phyloP scores from a whole-genome alignment of 495 filamentous ascomycete genomes.

The Xylona heveae region DNA sequence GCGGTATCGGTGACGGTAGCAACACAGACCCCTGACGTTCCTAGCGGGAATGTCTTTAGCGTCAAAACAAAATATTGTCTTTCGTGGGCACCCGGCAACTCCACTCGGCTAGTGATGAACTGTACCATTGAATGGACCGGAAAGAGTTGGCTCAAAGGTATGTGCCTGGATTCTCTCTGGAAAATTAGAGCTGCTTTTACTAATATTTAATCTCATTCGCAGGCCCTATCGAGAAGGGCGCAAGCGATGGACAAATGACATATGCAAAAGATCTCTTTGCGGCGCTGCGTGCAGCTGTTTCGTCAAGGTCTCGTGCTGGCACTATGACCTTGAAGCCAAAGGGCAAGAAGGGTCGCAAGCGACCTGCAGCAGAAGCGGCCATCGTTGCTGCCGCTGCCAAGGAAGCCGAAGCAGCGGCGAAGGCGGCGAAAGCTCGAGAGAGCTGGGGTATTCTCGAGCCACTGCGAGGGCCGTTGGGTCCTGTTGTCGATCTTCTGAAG shows the following conservation, averaged over 20 bases:
- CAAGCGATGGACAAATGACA: constrained; percentile 67
- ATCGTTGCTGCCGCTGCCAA: constrained; percentile 21
- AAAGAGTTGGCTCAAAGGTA: constrained; percentile 97
- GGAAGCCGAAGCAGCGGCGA: constrained; percentile 12
- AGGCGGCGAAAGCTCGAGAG: constrained; percentile 11
- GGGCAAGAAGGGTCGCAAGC: constrained; percentile 23
- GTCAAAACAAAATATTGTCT: constrained; percentile 90
- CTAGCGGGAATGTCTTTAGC: constrained; percentile 75
- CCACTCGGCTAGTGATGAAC: constrained; percentile 63
- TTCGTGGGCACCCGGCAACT: constrained; percentile 69
- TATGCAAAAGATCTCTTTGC: constrained; percentile 61
- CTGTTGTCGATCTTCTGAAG: constrained; percentile 44
- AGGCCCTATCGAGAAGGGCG: constrained; percentile 91
- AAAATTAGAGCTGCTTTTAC: constrained; percentile 2
- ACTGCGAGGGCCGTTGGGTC: constrained; percentile 43
- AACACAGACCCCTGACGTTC: constrained; percentile 89
- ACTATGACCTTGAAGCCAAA: constrained; percentile 17
- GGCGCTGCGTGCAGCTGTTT: constrained; percentile 49
- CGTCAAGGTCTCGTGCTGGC: constrained; percentile 31
- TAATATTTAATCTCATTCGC: constrained; percentile 5
- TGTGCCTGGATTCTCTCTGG: constrained; percentile 5
- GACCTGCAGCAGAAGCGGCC: constrained; percentile 19
- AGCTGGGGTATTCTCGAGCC: constrained; percentile 74
- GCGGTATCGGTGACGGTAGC: constrained; percentile 53
- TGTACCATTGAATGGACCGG: constrained; percentile 90